Percentiles rank a stretch among this genome's conserved stretches.
Evolutionary conservation across 257 asterid species (phyloP).

Genomic region (Catharanthus roseus): DNA sequence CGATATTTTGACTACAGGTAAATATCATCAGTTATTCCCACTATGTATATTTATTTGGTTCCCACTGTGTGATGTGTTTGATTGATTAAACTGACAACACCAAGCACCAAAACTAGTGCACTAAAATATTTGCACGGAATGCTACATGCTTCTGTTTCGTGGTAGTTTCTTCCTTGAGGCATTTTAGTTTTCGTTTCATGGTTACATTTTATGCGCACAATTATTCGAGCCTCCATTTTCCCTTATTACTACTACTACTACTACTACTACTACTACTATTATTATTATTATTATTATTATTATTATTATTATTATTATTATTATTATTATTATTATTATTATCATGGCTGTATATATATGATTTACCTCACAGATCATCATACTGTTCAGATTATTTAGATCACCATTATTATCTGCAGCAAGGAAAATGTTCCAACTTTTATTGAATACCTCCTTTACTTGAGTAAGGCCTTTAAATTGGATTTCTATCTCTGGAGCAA

Average conservation of each 20-base stretch:
- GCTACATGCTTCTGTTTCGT: not conserved
- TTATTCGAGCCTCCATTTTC: not conserved
- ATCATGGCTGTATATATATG: not conserved
- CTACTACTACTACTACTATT: no score
- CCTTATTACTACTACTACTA: no score
- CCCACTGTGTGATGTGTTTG: not conserved
- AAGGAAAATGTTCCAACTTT: not conserved
- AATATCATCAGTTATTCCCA: slow-evolving; percentile 25
- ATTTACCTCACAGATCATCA: not conserved
- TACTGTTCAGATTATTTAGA: no score
- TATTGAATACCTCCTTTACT: not conserved
- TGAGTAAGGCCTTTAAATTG: not conserved
- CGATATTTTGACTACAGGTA: slow-evolving; percentile 99
- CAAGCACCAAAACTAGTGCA: not conserved
- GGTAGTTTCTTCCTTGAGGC: not conserved
- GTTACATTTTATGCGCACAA: not conserved
- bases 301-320: no score
- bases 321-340: no score
- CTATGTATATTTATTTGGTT: slow-evolving; percentile 8
- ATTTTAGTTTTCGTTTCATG: not conserved
- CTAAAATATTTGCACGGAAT: not conserved
- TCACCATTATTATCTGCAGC: no score
- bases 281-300: no score
- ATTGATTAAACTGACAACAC: not conserved
- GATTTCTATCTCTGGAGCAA: not conserved